These are phyloP conservation scores for Venturia pyrina DNA, from an alignment of 2,329 filamentous ascomycete species.

Conservation along the genomic window DNA sequence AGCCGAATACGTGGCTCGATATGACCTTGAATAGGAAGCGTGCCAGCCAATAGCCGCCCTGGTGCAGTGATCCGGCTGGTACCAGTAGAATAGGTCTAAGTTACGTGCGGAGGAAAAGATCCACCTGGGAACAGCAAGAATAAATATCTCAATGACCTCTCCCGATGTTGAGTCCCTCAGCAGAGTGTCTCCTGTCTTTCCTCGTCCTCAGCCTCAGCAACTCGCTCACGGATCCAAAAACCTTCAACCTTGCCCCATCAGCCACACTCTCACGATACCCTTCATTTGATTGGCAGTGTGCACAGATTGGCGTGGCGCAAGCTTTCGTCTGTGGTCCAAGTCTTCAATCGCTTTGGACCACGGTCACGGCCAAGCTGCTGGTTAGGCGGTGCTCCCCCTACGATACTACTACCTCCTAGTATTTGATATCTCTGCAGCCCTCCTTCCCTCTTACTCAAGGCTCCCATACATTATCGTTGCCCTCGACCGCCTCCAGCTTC, in stretches of 20 bases:
- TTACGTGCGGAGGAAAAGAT: background rate
- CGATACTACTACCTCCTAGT: no score
- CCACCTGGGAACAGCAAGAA: no score
- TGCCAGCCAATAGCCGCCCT: background rate
- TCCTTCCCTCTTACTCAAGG: background rate
- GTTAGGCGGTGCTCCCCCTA: no score
- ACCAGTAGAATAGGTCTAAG: no score
- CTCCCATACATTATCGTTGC: no score
- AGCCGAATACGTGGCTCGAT: slow-evolving; percentile 1
- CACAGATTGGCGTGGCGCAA: background rate
- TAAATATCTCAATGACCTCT: background rate
- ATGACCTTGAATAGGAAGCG: background rate
- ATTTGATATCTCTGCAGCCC: background rate
- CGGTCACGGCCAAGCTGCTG: no score
- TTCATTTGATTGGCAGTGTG: background rate
- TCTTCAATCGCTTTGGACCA: no score
- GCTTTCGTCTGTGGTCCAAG: background rate
- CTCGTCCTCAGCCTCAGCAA: background rate
- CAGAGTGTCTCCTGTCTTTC: no score
- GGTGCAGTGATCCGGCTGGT: background rate
- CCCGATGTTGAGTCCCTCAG: no score
- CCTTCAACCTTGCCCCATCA: no score
- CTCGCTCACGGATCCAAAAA: no score
- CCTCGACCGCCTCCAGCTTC: background rate
- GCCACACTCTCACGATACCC: no score